Conservation (phyloP, 495 filamentous ascomycete genomes). For the Durotheca rogersii region DNA sequence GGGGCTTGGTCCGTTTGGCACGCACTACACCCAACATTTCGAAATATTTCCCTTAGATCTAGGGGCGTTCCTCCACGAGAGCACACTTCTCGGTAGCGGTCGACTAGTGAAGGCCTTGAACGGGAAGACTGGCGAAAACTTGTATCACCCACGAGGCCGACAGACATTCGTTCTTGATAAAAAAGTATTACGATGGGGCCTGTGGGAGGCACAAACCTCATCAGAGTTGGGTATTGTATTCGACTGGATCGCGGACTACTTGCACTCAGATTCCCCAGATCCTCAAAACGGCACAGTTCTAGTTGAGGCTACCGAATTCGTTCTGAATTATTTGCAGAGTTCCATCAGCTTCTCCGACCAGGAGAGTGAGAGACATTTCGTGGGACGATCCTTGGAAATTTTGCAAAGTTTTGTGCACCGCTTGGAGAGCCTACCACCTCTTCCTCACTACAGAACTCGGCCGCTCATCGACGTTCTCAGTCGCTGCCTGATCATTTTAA, state of each 20-base stretch:
- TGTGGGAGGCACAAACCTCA: slow-evolving; percentile 68
- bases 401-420: slow-evolving; percentile 42
- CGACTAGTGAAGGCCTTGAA: slow-evolving; percentile 57
- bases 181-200: slow-evolving; percentile 59
- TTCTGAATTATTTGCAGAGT: slow-evolving; percentile 44
- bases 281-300: slow-evolving; percentile 2
- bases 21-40: slow-evolving; percentile 74
- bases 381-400: slow-evolving; percentile 48
- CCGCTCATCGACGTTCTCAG: slow-evolving; percentile 32
- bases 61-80: slow-evolving; percentile 75
- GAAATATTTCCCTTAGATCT: slow-evolving; percentile 63
- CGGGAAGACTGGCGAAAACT: slow-evolving; percentile 26
- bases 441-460: slow-evolving; percentile 9
- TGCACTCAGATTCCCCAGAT: slow-evolving; percentile 19
- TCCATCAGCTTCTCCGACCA: slow-evolving; percentile 38
- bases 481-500: slow-evolving; percentile 30
- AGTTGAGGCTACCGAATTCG: slow-evolving; percentile 40
- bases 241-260: slow-evolving; percentile 54
- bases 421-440: slow-evolving; percentile 28
- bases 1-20: slow-evolving; percentile 60
- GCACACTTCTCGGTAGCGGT: slow-evolving; percentile 74
- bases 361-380: slow-evolving; percentile 40
- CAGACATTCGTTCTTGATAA: slow-evolving; percentile 50
- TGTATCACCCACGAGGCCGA: slow-evolving; percentile 31
- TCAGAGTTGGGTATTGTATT: slow-evolving; percentile 65